These are phyloP conservation scores for Phylloporus sp. DNA, from an alignment of 768 basidiomycete genomes.

Conservation along the genomic window DNA sequence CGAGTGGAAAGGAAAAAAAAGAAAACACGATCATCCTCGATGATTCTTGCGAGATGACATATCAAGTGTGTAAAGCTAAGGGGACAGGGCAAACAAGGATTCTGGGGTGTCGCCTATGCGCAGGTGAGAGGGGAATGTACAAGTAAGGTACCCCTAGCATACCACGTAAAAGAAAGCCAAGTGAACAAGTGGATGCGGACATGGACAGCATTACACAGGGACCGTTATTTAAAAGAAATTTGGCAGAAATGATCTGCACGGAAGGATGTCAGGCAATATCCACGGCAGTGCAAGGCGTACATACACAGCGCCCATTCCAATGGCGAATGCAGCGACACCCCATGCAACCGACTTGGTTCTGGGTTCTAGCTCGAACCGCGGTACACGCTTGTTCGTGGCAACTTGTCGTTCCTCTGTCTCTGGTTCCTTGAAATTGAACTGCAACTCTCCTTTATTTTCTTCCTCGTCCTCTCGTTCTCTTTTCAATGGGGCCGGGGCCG, in stretches of 20 bases:
- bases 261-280: background rate
- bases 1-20: background rate
- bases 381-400: slow-evolving; percentile 61
- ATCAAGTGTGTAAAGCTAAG: background rate
- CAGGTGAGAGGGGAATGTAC: slow-evolving; percentile 9
- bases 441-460: slow-evolving; percentile 43
- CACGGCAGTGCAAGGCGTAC: no score
- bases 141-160: slow-evolving; percentile 17
- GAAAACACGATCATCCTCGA: background rate
- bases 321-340: slow-evolving; percentile 81
- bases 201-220: slow-evolving; percentile 11
- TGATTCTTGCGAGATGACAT: background rate
- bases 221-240: slow-evolving; percentile 47
- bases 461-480: slow-evolving; percentile 44
- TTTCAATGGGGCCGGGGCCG: slow-evolving; percentile 38
- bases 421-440: slow-evolving; percentile 68
- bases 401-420: slow-evolving; percentile 56
- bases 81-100: background rate
- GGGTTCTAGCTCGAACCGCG: slow-evolving; percentile 55
- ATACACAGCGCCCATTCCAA: slow-evolving; percentile 79
- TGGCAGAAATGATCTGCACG: slow-evolving; percentile 52
- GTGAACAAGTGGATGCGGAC: background rate
- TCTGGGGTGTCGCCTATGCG: slow-evolving; percentile 18
- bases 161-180: slow-evolving; percentile 7
- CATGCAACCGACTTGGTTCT: slow-evolving; percentile 74